Evolutionary conservation across 2,329 filamentous ascomycete genomes (phyloP), one percentile per base, ranked within the genome.

Genomic region (Ilyonectria robusta): DNA sequence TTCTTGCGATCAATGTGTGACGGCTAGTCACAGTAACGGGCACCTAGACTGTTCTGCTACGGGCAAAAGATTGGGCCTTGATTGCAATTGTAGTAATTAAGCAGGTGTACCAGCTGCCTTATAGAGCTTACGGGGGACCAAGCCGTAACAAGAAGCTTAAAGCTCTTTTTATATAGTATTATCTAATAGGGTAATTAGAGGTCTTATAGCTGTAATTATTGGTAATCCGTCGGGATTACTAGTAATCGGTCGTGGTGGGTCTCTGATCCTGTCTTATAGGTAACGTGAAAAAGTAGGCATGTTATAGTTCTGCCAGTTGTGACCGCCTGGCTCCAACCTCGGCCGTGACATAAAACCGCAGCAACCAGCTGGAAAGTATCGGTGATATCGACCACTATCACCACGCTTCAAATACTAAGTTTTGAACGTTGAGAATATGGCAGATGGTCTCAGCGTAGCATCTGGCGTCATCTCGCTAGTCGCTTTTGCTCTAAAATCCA

Each of bases 401-500:
- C 35, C 6, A 13, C 35, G 13, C 35, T 13, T 40, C 35, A 15
- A 40, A 15, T 1, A 40, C 11, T 4, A 15, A 40, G 10, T 1
- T 15, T 42, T 7, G 6, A 42, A 42, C 17, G 2, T 7, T 19
- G 40, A 13, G 17, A 42, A 17, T 17, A 72, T 74, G 71, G 71
- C 67, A 46, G 72, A 74, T 17, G 47, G 42, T 0, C 54, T 73
- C 15, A 72, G 67, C 26, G 33, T 73, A 40, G 59, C 66, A 13
- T 66, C 69, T 11, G 58, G 69, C 8, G 46, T 73, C 8, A 29
- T 70, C 6, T 62, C 66, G n/a, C 21, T 74, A 15, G 70, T 63
- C 10, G 59, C 62, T 4, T 68, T 75, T 23, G 71, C 73, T 35
- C 59, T 73, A n/a, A 61, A 74, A 53, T 72, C 73, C 26, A 69